Evolutionary conservation across 805 yeast species (phyloP).

Genomic region (Sungouiella blattae): DNA sequence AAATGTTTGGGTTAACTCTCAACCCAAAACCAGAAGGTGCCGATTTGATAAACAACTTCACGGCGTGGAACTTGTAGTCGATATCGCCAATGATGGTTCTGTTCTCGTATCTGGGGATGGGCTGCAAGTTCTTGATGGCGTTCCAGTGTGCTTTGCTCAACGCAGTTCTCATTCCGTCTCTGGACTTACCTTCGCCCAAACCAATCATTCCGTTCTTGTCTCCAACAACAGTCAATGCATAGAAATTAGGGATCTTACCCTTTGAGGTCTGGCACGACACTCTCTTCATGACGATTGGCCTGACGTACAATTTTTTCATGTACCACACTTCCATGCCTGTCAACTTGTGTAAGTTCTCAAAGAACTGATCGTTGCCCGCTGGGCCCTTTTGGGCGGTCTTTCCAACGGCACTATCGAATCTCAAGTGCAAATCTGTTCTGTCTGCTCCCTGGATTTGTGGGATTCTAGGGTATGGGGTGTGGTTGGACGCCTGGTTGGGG

Average conservation of each 20-base stretch:
- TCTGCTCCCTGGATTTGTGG: conserved; percentile 56
- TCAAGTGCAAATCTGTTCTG: conserved; percentile 36
- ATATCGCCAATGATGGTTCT: conserved; percentile 87
- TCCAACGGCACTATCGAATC: conserved; percentile 22
- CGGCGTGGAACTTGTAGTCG: conserved; percentile 82
- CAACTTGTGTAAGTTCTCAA: conserved; percentile 53
- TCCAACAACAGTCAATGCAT: conserved; percentile 85
- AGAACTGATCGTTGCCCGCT: conserved; percentile 29
- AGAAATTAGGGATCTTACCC: conserved; percentile 82
- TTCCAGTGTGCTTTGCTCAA: conserved; percentile 85
- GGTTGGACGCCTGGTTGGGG: conserved; percentile 46
- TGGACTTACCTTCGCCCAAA: conserved; percentile 89
- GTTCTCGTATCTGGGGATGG: conserved; percentile 83
- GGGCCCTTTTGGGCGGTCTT: conserved; percentile 8
- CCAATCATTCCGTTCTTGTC: conserved; percentile 93
- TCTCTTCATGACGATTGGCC: conserved; percentile 68
- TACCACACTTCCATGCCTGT: conserved; percentile 66
- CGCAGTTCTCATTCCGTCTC: conserved; percentile 72
- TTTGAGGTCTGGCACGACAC: conserved; percentile 90
- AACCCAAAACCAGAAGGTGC: conserved; percentile 94
- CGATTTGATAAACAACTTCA: conserved; percentile 72
- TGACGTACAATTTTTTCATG: conserved; percentile 57
- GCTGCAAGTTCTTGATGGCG: conserved; percentile 80
- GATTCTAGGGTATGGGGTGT: conserved; percentile 54
- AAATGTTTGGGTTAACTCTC: conserved; percentile 84